Base-by-base conservation (phyloP, 2,329 filamentous ascomycete genomes). In the Neonectria punicea region DNA sequence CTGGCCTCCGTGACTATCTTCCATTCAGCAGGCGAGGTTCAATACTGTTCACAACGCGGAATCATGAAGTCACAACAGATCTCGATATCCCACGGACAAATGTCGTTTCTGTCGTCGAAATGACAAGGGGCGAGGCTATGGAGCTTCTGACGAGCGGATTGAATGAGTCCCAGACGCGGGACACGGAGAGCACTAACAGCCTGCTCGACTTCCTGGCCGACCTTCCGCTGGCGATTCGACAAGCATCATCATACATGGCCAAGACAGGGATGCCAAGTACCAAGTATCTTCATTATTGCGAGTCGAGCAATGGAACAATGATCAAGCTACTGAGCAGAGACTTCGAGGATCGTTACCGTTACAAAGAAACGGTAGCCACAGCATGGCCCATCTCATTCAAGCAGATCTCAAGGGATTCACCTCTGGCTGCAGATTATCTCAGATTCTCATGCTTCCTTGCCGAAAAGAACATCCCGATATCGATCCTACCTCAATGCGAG, bases 171-270 rank as follows among this genome's bases (percentile, higher is more conserved):
- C 71, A 76, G 49, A 69, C 67, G n/a, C 54, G 58, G 10, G 65
- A 77, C 61, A 22, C 34, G 1, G 55, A 63, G 54, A 67, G 61
- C n/a, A 70, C 60, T 5, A 36, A 57, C 20, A 53, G 66, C n/a
- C 58, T 82, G 32, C 67, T 83, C 1, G 53, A 74, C 4, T 67
- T 75, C 10, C 71, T 81, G 0, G 61, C 66, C 2, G 54, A 75
- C 46, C 65, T 81, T 5, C 79, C 79, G 0, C 70, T 82, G 1
- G 79, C 79, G 2, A 77, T 81, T 43, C 71, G 58, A 39, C 78
- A 80, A 54, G 79, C 79, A 18, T 73, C 75, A 2, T 73, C 75
- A 9, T 83, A 75, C 57, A 77, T 83, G 58, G 74, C 75, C 53
- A 67, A 69, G 25, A 5, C 28, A 30, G 28, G 28, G 28, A 72